Base-by-base conservation (phyloP, 2,329 filamentous ascomycete species). In the Diaporthe citrichinensis region DNA sequence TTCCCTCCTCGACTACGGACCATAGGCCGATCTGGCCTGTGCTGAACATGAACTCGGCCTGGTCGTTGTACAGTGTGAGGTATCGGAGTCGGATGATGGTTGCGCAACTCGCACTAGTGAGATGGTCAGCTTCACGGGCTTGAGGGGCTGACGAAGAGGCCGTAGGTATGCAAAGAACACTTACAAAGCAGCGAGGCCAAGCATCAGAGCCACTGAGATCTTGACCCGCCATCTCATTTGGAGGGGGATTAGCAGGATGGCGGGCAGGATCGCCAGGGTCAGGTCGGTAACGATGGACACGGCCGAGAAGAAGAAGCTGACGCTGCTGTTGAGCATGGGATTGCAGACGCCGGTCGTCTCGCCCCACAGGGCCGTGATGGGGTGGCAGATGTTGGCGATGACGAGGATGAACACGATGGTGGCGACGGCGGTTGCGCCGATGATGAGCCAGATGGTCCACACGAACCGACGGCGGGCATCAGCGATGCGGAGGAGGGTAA, bases 1-100 rank as follows among this genome's bases (percentile, higher is more conserved):
- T 87, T 14, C 86, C 88, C 46, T 87, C 86, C 76, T 88, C 88
- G 34, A 88, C 83, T 44, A 88, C 83, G 4, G 86, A 86, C 86
- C 86, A 88, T 71, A 86, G 81, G 0, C 84, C 84, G 49, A 87
- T 86, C 61, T 84, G 83, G 49, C 84, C 84, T 12, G 84, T 83
- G 72, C 81, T 79, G 79, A 80, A 85, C 79, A 86, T 83, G 77
- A 84, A 86, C 71, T 87, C 84, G 15, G 78, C 74, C 6, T 83
- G 81, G 55, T 86, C 79, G n/a, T 78, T 80, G 74, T 86, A 85
- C 17, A 84, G 81, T 49, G 84, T 83, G 34, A 86, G 83, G 76
- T 84, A 88, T 23, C 84, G 83, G 23, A 87, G 84, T n/a, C 86
- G 84, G 71, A 87, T 79, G 57, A 85, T 83, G 20, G 82, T 84